Conservation (phyloP, 2,329 filamentous ascomycete species). For the Dactylellina sp. region DNA sequence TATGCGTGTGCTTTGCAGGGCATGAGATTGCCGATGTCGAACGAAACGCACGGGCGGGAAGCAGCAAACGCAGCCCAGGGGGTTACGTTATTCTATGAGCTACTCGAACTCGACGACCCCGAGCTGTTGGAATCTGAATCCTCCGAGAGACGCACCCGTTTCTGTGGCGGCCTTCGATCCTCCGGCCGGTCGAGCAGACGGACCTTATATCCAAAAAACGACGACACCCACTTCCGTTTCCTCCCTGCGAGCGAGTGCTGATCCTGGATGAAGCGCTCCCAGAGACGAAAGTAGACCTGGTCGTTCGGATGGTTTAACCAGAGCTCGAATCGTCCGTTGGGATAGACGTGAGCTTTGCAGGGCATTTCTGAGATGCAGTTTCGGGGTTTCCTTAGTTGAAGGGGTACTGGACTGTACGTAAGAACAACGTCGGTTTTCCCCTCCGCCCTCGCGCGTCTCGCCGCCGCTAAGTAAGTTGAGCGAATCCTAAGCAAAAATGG, state of each 20-base stretch:
- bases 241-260: constrained; percentile 45
- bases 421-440: background rate
- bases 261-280: constrained; percentile 54
- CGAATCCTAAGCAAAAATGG: constrained; percentile 34
- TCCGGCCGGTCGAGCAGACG: constrained; percentile 31
- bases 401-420: constrained; percentile 10
- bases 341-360: constrained; percentile 55
- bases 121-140: constrained; percentile 20
- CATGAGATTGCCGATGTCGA: background rate
- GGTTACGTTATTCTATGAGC: background rate
- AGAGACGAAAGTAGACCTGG: constrained; percentile 52
- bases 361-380: constrained; percentile 39
- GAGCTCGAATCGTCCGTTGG: constrained; percentile 52
- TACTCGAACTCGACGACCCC: constrained; percentile 19
- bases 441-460: no score
- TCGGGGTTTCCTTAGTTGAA: background rate
- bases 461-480: background rate
- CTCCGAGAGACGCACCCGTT: constrained; percentile 24
- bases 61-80: constrained; percentile 4
- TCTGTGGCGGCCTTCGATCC: constrained; percentile 22
- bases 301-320: constrained; percentile 52
- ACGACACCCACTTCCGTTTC: constrained; percentile 55
- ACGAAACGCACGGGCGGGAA: background rate
- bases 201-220: constrained; percentile 54
- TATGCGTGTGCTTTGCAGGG: constrained; percentile 2